These are phyloP conservation scores for Picochlorum sp. DNA, from an alignment of 139 green algal species.

Conservation along the genomic window DNA sequence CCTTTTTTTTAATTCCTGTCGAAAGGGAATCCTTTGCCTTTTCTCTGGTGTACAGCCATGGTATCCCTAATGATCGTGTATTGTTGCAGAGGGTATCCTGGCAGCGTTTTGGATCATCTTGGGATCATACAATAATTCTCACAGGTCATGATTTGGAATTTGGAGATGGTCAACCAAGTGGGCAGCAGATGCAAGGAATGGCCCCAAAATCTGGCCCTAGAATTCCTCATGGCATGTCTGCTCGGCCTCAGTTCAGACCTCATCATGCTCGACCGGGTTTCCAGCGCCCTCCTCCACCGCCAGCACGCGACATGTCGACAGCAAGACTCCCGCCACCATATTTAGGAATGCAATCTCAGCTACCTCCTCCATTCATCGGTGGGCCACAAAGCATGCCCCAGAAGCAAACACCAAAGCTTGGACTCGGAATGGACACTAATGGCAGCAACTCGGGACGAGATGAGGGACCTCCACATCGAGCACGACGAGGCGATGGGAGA, in stretches of 20 bases:
- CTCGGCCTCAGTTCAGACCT: too few relatives aligned
- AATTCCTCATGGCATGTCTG: neutral
- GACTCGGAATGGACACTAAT: neutral
- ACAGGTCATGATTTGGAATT: slow-evolving; percentile 14
- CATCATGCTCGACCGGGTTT: neutral
- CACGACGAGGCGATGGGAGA: neutral
- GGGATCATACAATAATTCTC: slow-evolving; percentile 23
- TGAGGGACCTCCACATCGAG: neutral
- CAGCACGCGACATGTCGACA: neutral
- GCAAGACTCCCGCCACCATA: neutral
- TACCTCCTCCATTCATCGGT: too few relatives aligned
- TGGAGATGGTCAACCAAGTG: neutral
- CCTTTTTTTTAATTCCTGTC: too few relatives aligned
- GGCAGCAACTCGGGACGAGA: too few relatives aligned
- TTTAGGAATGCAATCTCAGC: neutral
- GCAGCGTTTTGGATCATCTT: slow-evolving; percentile 8
- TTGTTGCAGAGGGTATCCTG: neutral
- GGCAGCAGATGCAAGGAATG: too few relatives aligned
- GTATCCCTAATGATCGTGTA: neutral
- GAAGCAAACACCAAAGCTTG: neutral
- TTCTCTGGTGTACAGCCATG: too few relatives aligned
- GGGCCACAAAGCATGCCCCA: too few relatives aligned
- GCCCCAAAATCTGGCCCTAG: neutral
- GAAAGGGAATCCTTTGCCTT: too few relatives aligned
- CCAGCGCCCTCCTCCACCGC: neutral